These are phyloP conservation scores for Candida vaughaniae DNA, from an alignment of 805 yeast species.

Conservation along the genomic window DNA sequence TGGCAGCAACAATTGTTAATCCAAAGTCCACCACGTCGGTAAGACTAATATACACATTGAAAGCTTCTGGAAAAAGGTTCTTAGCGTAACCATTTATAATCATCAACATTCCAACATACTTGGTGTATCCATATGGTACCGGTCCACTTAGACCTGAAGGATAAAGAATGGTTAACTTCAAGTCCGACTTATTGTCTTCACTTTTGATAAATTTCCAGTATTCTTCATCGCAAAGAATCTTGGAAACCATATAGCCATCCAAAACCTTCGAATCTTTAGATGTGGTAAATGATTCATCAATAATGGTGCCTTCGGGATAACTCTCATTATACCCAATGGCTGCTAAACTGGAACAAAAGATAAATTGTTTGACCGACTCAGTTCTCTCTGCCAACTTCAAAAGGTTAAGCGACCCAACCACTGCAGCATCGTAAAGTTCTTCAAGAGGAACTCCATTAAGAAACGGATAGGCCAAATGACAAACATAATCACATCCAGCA, in stretches of 20 bases:
- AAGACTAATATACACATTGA: neutral
- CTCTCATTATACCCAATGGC: neutral
- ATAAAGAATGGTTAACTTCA: slow-evolving; percentile 3
- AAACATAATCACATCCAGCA: slow-evolving; percentile 8
- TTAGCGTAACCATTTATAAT: neutral
- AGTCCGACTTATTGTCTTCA: slow-evolving; percentile 4
- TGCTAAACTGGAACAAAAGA: slow-evolving; percentile 2
- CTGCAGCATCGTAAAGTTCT: slow-evolving; percentile 2
- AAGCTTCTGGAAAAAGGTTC: neutral
- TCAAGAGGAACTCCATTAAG: slow-evolving; percentile 1
- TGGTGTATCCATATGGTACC: slow-evolving; percentile 6
- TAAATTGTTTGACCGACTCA: slow-evolving; percentile 5
- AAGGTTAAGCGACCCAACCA: slow-evolving; percentile 4
- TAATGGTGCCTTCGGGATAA: slow-evolving; percentile 1
- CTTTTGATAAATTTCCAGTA: slow-evolving; percentile 12
- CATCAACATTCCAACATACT: neutral
- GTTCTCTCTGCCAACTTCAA: slow-evolving; percentile 6
- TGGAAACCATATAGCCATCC: slow-evolving; percentile 8
- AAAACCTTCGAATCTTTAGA: neutral
- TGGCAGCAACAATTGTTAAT: slow-evolving; percentile 1
- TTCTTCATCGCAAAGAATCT: slow-evolving; percentile 8
- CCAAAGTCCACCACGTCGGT: slow-evolving; percentile 9
- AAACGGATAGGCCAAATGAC: slow-evolving; percentile 11
- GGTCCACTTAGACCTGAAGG: slow-evolving; percentile 11
- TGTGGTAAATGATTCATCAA: slow-evolving; percentile 3